These are phyloP conservation scores for Trichosporon faecale DNA, from an alignment of 1,284 basidiomycete genomes.

Conservation along the genomic window DNA sequence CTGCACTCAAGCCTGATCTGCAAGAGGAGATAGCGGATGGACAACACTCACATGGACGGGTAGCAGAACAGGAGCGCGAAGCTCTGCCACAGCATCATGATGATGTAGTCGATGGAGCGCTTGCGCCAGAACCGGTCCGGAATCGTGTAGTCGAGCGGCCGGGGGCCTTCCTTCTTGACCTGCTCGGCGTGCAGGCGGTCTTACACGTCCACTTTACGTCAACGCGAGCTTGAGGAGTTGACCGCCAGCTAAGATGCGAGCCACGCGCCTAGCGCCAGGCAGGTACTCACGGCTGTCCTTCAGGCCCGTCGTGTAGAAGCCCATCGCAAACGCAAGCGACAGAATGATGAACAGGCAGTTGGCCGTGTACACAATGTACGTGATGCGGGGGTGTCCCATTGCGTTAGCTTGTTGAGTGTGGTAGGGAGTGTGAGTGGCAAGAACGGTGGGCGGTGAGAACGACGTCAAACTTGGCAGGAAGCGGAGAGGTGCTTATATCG, in stretches of 20 bases:
- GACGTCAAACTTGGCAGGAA: not conserved
- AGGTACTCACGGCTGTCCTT: not conserved
- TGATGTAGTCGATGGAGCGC: not conserved
- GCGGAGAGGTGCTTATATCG: not conserved
- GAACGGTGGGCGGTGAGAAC: not conserved
- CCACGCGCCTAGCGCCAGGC: too few species aligned
- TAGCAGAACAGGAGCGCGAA: not conserved
- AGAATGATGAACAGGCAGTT: not conserved
- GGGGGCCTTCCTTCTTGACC: not conserved
- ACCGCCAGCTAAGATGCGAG: too few species aligned
- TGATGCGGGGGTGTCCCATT: slow-evolving; percentile 2
- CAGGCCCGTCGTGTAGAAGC: not conserved
- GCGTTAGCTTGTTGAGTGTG: not conserved
- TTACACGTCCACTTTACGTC: not conserved
- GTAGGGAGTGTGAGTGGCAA: not conserved
- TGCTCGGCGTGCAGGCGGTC: not conserved
- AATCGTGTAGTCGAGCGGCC: not conserved
- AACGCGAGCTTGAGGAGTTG: too few species aligned
- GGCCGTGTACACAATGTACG: not conserved
- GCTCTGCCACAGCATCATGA: not conserved
- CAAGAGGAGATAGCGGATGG: too few species aligned
- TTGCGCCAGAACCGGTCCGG: not conserved
- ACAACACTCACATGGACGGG: not conserved
- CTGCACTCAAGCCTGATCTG: too few species aligned
- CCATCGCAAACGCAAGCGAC: not conserved